phyloP scores from a whole-genome alignment of 108 stramenopile genomes.

The Chaetoceros muelleri region DNA sequence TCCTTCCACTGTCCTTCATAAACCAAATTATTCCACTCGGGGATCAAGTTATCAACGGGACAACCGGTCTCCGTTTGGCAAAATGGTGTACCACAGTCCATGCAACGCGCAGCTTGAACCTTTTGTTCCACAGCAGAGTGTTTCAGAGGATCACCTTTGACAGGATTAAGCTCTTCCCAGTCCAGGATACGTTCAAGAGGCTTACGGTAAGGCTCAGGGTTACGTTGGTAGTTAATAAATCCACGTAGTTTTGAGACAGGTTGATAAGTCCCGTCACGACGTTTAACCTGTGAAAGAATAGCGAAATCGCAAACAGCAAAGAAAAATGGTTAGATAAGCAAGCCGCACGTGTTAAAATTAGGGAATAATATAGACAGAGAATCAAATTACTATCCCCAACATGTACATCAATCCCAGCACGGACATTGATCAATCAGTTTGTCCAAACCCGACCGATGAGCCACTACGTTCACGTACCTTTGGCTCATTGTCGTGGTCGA shows the following conservation, averaged over 20 bases:
- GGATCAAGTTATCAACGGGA: conserved; percentile 95
- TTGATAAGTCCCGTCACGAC: conserved; percentile 80
- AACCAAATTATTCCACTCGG: conserved; percentile 97
- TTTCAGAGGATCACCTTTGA: conserved; percentile 49
- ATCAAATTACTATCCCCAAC: background rate
- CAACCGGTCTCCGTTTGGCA: conserved; percentile 97
- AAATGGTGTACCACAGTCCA: conserved; percentile 98
- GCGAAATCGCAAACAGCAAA: background rate
- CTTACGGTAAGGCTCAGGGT: conserved; percentile 92
- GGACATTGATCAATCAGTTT: background rate
- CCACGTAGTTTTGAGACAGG: conserved; percentile 87
- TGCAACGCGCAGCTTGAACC: conserved; percentile 91
- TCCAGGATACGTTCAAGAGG: conserved; percentile 84
- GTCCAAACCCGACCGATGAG: background rate
- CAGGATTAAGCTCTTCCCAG: conserved; percentile 94
- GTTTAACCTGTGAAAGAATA: conserved; percentile 53
- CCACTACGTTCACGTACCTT: conserved; percentile 24
- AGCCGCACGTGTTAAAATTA: background rate
- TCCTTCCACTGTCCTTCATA: conserved; percentile 92
- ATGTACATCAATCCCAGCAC: background rate
- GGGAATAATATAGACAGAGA: background rate
- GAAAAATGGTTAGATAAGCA: background rate
- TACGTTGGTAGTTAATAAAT: conserved; percentile 93
- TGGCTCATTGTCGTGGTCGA: conserved; percentile 88
- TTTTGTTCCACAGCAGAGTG: conserved; percentile 87